A percentile compares a stretch with the other conserved stretches of the same genome.
These are phyloP conservation scores for Daedaleopsis nitida DNA, from an alignment of 768 basidiomycete genomes.

Conservation along the genomic window DNA sequence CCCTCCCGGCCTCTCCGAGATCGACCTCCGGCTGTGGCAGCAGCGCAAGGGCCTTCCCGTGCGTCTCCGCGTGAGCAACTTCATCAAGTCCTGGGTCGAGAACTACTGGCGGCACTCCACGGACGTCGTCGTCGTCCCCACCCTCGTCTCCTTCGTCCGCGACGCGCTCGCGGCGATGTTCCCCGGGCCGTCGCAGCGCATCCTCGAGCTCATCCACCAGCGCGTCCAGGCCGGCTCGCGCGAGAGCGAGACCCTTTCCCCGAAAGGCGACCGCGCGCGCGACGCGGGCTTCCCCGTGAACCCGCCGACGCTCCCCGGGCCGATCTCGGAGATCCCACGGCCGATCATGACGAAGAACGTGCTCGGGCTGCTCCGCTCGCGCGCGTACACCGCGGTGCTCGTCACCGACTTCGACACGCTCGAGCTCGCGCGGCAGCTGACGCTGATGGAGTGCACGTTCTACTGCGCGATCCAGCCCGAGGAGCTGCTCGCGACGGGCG, in stretches of 20 bases:
- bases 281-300: constrained; percentile 78
- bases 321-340: constrained; percentile 74
- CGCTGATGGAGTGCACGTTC: constrained; percentile 88
- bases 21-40: constrained; percentile 75
- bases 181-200: constrained; percentile 69
- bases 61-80: constrained; percentile 86
- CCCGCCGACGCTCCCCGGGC: constrained; percentile 44
- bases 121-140: constrained; percentile 66
- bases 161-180: constrained; percentile 65
- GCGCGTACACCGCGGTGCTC: constrained; percentile 59
- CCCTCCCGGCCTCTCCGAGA: constrained; percentile 54
- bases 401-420: constrained; percentile 92
- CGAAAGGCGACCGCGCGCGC: constrained; percentile 56
- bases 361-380: constrained; percentile 65
- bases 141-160: constrained; percentile 60
- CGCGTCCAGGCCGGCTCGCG: constrained; percentile 38
- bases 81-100: constrained; percentile 95
- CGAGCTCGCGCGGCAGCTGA: constrained; percentile 92
- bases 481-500: constrained; percentile 84
- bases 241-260: constrained; percentile 42
- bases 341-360: constrained; percentile 85
- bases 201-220: constrained; percentile 63
- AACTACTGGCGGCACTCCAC: constrained; percentile 79
- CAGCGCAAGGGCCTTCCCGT: constrained; percentile 88
- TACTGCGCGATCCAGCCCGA: constrained; percentile 87